Conservation (phyloP, 441 rosid genomes). For the Pelargonium myrrhifolium region DNA sequence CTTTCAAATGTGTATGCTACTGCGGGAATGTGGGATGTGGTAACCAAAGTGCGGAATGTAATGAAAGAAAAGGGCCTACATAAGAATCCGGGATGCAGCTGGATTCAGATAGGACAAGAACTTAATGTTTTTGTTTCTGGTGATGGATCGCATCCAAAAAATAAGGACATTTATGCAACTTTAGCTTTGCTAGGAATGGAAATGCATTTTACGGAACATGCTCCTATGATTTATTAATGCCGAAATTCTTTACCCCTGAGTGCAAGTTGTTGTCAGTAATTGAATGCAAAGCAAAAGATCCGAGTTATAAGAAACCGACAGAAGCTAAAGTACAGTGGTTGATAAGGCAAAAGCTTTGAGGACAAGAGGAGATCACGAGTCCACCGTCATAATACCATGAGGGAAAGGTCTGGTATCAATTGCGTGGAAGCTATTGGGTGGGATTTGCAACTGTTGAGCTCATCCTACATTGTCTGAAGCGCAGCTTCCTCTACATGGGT, state of each 20-base stretch:
- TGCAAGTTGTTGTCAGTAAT: neutral
- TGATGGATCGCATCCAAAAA: slow-evolving; percentile 34
- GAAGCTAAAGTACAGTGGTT: neutral
- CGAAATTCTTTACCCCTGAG: slow-evolving; percentile 13
- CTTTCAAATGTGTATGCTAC: slow-evolving; percentile 46
- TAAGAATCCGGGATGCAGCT: slow-evolving; percentile 49
- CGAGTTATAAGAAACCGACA: neutral
- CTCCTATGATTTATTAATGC: neutral
- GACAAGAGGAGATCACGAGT: too few relatives aligned
- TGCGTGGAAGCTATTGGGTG: too few relatives aligned
- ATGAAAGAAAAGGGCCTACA: slow-evolving; percentile 42
- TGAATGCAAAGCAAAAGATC: neutral
- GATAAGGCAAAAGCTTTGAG: neutral
- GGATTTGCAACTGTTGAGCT: too few relatives aligned
- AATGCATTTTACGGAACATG: slow-evolving; percentile 10
- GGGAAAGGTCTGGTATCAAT: too few relatives aligned
- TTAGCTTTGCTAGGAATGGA: slow-evolving; percentile 32
- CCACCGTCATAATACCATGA: too few relatives aligned
- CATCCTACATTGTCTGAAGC: too few relatives aligned
- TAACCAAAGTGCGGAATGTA: slow-evolving; percentile 31
- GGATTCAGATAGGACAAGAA: slow-evolving; percentile 38
- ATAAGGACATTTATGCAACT: slow-evolving; percentile 25
- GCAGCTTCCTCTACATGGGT: too few relatives aligned
- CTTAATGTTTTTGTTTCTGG: slow-evolving; percentile 35
- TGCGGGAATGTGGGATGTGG: slow-evolving; percentile 46